Evolutionary conservation across 2,329 filamentous ascomycete genomes (phyloP).

Genomic region (Cytospora leucostoma): DNA sequence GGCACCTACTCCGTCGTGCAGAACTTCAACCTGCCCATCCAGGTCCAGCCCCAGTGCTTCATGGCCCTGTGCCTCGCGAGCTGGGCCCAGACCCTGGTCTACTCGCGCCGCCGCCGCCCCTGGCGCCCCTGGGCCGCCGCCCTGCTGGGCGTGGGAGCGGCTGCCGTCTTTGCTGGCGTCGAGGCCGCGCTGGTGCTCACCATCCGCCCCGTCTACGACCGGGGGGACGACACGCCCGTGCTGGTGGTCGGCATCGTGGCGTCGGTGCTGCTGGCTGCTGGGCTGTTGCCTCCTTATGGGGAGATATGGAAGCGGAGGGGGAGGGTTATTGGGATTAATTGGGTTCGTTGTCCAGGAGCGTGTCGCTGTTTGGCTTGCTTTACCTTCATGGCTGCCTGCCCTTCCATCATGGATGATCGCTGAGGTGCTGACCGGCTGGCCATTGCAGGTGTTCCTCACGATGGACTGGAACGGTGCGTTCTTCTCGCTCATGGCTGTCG

Average conservation of each 20-base stretch:
- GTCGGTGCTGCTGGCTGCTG: constrained; percentile 56
- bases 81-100: constrained; percentile 43
- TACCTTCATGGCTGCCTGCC: constrained; percentile 28
- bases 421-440: constrained; percentile 20
- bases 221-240: constrained; percentile 55
- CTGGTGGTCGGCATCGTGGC: constrained; percentile 59
- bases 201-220: constrained; percentile 55
- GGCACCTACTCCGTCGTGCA: constrained; percentile 44
- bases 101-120: constrained; percentile 46
- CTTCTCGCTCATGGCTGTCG: constrained; percentile 64
- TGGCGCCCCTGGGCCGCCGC: constrained; percentile 51
- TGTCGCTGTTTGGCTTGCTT: neutral
- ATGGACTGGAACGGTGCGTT: constrained; percentile 64
- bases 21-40: constrained; percentile 46
- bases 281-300: constrained; percentile 61
- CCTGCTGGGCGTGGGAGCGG: constrained; percentile 42
- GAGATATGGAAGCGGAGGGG: constrained; percentile 64
- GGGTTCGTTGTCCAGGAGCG: constrained; percentile 27
- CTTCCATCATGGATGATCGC: neutral
- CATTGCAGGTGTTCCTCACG: constrained; percentile 50
- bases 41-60: constrained; percentile 47
- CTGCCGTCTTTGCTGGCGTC: constrained; percentile 50
- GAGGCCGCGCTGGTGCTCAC: constrained; percentile 60
- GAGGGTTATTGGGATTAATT: constrained; percentile 62
- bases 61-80: constrained; percentile 42